Conservation (phyloP, 2,329 filamentous ascomycete species). For the Colletotrichum acutatum region DNA sequence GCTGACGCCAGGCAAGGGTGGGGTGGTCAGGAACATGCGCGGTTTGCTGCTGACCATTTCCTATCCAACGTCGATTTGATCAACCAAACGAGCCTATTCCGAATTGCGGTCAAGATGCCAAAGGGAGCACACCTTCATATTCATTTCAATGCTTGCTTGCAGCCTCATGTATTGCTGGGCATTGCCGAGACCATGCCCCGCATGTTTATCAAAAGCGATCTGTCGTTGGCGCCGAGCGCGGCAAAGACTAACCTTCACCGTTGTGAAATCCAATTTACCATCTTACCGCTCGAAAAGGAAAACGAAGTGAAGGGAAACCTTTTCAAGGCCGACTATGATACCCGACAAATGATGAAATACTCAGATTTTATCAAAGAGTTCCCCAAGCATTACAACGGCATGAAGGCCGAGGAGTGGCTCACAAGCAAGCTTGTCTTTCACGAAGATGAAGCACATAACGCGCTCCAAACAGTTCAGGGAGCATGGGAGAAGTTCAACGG, state of each 20-base stretch:
- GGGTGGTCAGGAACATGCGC: slow-evolving; percentile 55
- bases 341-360: slow-evolving; percentile 57
- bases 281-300: slow-evolving; percentile 46
- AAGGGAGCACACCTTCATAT: slow-evolving; percentile 81
- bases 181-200: slow-evolving; percentile 65
- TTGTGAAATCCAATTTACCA: slow-evolving; percentile 72
- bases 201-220: slow-evolving; percentile 77
- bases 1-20: slow-evolving; percentile 48
- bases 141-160: slow-evolving; percentile 81
- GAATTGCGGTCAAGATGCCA: slow-evolving; percentile 68
- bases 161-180: slow-evolving; percentile 67
- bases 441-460: slow-evolving; percentile 67
- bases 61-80: slow-evolving; percentile 66
- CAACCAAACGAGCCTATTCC: slow-evolving; percentile 65
- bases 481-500: slow-evolving; percentile 74
- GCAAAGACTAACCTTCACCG: slow-evolving; percentile 35
- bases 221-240: slow-evolving; percentile 49
- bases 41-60: slow-evolving; percentile 67
- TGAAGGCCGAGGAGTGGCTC: slow-evolving; percentile 63
- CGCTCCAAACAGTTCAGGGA: slow-evolving; percentile 61
- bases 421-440: slow-evolving; percentile 70
- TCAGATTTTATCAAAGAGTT: slow-evolving; percentile 52
- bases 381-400: slow-evolving; percentile 39
- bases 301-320: slow-evolving; percentile 53
- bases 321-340: slow-evolving; percentile 60